Base-by-base conservation (phyloP, 1,284 basidiomycete species). In the Mycosarcoma maydis region DNA sequence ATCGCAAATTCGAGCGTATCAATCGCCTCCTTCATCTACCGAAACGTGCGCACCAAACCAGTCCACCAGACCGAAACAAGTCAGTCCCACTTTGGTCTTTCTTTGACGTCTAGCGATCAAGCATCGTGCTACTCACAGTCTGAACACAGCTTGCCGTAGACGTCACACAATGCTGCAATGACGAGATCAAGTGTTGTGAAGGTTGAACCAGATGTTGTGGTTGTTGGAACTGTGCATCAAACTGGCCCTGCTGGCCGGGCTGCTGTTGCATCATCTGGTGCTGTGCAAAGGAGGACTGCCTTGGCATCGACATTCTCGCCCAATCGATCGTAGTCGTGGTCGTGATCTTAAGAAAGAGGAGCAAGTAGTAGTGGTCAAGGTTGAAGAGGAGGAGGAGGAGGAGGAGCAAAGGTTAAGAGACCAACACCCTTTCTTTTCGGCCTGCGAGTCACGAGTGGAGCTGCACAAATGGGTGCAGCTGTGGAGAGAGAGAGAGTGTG, bases 1-100 rank as follows among this genome's bases (percentile, higher is more conserved):
- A 60, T 58, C 14, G 61, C 68, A 40, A 56, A 65, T 10, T 56
- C 56, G 16, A 71, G 44, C 22, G 52, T 58, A 6, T 57, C 58
- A 27, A 55, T 66, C 27, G 68, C 57, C 14, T 65, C 61, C 29
- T 54, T 53, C 57, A 71, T 65, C 67, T 69, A 29, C 13, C 27
- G 27, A 17, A n/a, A 8, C 2, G 26, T 8, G 16, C 22, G 27
- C 7, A n/a, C n/a, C n/a, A 9, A 17, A 40, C 4, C 14, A 23
- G 26, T 8, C 4, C 4, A 24, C 14, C 19, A 37, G 36, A 37
- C 16, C 10, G 33, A 10, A n/a, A n/a, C 6, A 13, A 3, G 6
- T n/a, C 10, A 34, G 33, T 34, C 10, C n/a, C n/a, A n/a, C n/a
- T n/a, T n/a, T n/a, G n/a, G n/a, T n/a, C n/a, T n/a, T n/a, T n/a